Conservation (phyloP, 2,329 filamentous ascomycete species). For the Didymella keratinophila region DNA sequence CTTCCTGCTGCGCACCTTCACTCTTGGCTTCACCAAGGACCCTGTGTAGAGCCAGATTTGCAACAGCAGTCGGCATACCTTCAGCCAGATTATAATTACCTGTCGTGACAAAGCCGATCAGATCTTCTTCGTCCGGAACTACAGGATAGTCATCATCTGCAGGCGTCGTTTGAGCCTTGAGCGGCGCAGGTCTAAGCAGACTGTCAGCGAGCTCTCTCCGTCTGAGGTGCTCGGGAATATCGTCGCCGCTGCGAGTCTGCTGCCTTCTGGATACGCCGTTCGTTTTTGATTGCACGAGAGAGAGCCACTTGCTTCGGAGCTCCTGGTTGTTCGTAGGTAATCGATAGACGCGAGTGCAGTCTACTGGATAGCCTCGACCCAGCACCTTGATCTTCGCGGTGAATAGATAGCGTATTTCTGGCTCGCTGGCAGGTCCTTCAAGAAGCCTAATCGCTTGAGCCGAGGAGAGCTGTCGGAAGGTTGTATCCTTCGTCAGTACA, state of each 20-base stretch:
- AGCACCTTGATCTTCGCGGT: conserved; percentile 73
- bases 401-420: conserved; percentile 51
- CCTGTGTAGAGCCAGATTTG: conserved; percentile 69
- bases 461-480: conserved; percentile 34
- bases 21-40: conserved; percentile 58
- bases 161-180: conserved; percentile 27
- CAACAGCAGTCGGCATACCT: conserved; percentile 79
- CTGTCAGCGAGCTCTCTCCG: conserved; percentile 37
- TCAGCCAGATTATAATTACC: conserved; percentile 82
- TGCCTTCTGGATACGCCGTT: conserved; percentile 26
- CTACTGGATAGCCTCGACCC: conserved; percentile 72
- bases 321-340: conserved; percentile 67
- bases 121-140: conserved; percentile 75
- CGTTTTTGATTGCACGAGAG: conserved; percentile 51
- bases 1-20: conserved; percentile 27
- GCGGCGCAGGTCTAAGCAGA: conserved; percentile 30
- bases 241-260: conserved; percentile 11
- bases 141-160: conserved; percentile 62
- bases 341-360: conserved; percentile 85
- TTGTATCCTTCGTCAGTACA: conserved; percentile 13
- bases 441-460: conserved; percentile 40
- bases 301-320: conserved; percentile 76
- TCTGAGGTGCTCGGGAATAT: conserved; percentile 33
- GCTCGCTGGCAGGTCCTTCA: conserved; percentile 4
- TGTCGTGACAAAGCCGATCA: conserved; percentile 90